Percentiles rank a stretch among this genome's conserved stretches.
Evolutionary conservation across 768 basidiomycete genomes (phyloP).

Genomic region (Serendipita vermifera): DNA sequence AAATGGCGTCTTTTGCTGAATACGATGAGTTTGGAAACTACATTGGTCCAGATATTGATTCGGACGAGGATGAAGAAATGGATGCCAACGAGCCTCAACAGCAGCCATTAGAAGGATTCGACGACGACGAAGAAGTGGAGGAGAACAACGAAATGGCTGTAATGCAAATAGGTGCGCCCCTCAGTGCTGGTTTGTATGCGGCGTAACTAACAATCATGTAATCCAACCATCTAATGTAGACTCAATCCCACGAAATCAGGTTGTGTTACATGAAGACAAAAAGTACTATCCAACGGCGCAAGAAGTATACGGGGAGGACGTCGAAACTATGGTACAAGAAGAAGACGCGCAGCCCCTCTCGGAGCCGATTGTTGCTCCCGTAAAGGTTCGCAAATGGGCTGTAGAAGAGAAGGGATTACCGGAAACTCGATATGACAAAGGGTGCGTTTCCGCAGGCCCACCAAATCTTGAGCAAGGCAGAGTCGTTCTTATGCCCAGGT

Average conservation of each 20-base stretch:
- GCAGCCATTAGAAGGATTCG: constrained; percentile 68
- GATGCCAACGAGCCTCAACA: constrained; percentile 33
- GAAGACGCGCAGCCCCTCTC: constrained; percentile 93
- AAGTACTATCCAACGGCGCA: constrained; percentile 90
- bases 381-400: constrained; percentile 89
- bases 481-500: constrained; percentile 6
- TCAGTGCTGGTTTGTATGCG: constrained; percentile 16
- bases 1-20: constrained; percentile 54
- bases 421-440: constrained; percentile 93
- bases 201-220: not conserved
- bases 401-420: constrained; percentile 94
- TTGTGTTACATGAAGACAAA: constrained; percentile 92
- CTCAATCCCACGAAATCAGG: constrained; percentile 73
- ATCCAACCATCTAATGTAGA: constrained; percentile 13
- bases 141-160: constrained; percentile 39
- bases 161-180: constrained; percentile 52
- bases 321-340: constrained; percentile 95
- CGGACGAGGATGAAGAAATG: constrained; percentile 58
- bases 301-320: constrained; percentile 85
- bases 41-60: constrained; percentile 88
- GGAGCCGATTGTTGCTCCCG: constrained; percentile 89
- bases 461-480: too few species aligned
- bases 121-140: constrained; percentile 52
- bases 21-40: constrained; percentile 97
- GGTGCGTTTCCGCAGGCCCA: too few species aligned